phyloP scores from a whole-genome alignment of 139 green algal species.

The Pseudopediastrum boryanum region DNA sequence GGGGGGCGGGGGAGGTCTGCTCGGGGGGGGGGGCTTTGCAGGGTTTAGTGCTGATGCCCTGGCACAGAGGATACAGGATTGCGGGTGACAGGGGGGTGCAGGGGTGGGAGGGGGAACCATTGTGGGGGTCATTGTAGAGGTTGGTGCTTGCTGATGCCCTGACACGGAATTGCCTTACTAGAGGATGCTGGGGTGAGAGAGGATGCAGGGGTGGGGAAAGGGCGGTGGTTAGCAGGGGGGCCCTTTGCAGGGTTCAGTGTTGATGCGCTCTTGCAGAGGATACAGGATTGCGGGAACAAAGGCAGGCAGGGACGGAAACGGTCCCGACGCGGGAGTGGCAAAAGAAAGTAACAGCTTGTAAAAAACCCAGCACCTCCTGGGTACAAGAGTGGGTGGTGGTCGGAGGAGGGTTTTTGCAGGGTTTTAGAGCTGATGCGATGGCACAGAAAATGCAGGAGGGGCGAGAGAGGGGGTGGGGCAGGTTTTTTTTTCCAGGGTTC shows the following conservation, averaged over 20 bases:
- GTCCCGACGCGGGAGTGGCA: neutral
- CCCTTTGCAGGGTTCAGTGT: neutral
- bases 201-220: neutral
- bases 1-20: neutral
- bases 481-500: too few species aligned
- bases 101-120: neutral
- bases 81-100: conserved; percentile 36
- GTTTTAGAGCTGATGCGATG: neutral
- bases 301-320: neutral
- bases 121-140: conserved; percentile 91
- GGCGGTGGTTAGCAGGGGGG: neutral
- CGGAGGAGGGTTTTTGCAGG: too few species aligned
- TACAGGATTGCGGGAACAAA: conserved; percentile 28
- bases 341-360: neutral
- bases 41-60: conserved; percentile 91
- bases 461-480: too few species aligned
- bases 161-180: conserved; percentile 38
- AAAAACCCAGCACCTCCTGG: too few species aligned
- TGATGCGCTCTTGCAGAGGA: conserved; percentile 10
- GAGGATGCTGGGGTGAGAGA: neutral
- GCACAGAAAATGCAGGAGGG: too few species aligned
- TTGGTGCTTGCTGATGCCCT: conserved; percentile 83
- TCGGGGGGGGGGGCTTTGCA: conserved; percentile 82
- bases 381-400: too few species aligned
- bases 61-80: conserved; percentile 39